Conservation (phyloP, 2,329 filamentous ascomycete species). For the Arthrobotrys sinensis region DNA sequence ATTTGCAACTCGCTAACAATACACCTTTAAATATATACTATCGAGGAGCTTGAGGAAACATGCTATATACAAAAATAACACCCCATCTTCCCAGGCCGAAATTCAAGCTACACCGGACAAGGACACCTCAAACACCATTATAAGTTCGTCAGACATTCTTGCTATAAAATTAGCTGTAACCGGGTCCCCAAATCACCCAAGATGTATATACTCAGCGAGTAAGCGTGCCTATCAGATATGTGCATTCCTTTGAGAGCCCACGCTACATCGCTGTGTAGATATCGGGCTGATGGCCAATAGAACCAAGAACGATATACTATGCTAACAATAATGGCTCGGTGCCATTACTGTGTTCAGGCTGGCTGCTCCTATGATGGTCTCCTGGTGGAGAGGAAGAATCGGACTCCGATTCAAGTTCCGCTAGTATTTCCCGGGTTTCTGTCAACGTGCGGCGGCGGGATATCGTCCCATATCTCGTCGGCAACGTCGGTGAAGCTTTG, state of each 20-base stretch:
- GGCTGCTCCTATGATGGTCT: not conserved
- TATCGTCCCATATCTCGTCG: conserved; percentile 42
- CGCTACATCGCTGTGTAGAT: not conserved
- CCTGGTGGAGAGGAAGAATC: conserved; percentile 26
- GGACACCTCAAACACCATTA: conserved; percentile 18
- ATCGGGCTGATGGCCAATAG: not conserved
- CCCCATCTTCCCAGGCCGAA: not conserved
- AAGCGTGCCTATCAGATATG: not conserved
- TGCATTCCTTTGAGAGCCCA: not conserved
- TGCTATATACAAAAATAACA: conserved; percentile 16
- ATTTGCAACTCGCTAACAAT: no score
- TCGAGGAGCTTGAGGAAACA: not conserved
- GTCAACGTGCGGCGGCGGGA: conserved; percentile 50
- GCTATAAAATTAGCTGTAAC: not conserved
- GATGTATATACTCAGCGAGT: not conserved
- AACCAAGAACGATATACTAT: not conserved
- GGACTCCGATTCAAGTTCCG: conserved; percentile 50
- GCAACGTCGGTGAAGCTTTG: conserved; percentile 22
- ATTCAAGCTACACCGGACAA: not conserved
- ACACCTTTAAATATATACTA: not conserved
- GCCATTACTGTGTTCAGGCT: not conserved
- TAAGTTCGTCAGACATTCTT: not conserved
- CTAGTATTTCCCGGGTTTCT: conserved; percentile 52
- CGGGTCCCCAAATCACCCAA: not conserved
- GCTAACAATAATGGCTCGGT: not conserved